phyloP scores from a whole-genome alignment of 2,329 filamentous ascomycete species.

The Escovopsis sp. region DNA sequence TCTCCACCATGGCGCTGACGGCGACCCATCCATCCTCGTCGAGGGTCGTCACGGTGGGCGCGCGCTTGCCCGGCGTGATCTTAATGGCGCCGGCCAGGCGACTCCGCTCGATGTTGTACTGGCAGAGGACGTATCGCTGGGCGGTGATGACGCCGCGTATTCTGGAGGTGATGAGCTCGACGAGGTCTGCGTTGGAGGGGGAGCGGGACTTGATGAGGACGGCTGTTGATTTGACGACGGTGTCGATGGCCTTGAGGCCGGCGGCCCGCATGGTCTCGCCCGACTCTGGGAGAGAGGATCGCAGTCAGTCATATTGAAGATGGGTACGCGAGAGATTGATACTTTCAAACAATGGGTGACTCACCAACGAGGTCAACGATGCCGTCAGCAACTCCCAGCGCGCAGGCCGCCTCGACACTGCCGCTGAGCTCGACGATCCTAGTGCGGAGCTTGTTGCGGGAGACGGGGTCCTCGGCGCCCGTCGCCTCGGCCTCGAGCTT shows the following conservation, averaged over 20 bases:
- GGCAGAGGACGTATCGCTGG: slow-evolving; percentile 85
- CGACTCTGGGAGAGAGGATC: slow-evolving; percentile 48
- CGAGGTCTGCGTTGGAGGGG: slow-evolving; percentile 63
- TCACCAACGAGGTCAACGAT: slow-evolving; percentile 93
- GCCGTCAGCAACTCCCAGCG: slow-evolving; percentile 85
- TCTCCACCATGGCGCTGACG: slow-evolving; percentile 86
- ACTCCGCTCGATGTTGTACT: slow-evolving; percentile 76
- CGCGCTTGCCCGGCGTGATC: slow-evolving; percentile 87
- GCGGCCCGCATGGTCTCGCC: slow-evolving; percentile 97
- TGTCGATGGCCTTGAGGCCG: slow-evolving; percentile 85
- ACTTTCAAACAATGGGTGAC: slow-evolving; percentile 24
- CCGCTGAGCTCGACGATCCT: slow-evolving; percentile 90
- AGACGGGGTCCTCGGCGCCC: slow-evolving; percentile 20
- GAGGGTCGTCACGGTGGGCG: slow-evolving; percentile 77
- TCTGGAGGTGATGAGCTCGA: slow-evolving; percentile 70
- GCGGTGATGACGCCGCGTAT: slow-evolving; percentile 92
- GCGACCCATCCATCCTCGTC: slow-evolving; percentile 88
- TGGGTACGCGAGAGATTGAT: too few relatives aligned
- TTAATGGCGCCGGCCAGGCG: slow-evolving; percentile 51
- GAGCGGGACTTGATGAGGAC: slow-evolving; percentile 84
- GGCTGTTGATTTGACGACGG: slow-evolving; percentile 74
- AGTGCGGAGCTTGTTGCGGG: slow-evolving; percentile 48
- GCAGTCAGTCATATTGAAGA: too few relatives aligned
- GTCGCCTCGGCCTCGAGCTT: slow-evolving; percentile 46
- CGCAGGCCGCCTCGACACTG: slow-evolving; percentile 93